phyloP scores from a whole-genome alignment of 164 flowering plant genomes.

The Piper betle region DNA sequence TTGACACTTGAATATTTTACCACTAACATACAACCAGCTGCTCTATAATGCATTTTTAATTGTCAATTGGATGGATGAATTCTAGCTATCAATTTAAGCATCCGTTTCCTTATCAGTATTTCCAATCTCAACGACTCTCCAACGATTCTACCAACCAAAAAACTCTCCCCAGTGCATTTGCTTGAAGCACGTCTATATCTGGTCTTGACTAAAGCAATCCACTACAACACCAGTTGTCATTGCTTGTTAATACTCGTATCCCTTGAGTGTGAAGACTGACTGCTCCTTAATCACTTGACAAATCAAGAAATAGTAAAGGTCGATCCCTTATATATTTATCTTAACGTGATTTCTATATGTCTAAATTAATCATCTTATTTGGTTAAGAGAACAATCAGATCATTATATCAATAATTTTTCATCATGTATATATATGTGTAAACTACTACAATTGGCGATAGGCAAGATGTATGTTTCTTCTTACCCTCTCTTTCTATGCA shows the following conservation, averaged over 20 bases:
- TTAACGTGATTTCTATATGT: background rate
- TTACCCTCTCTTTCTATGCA: background rate
- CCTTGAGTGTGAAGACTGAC: background rate
- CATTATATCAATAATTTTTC: background rate
- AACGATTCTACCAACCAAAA: constrained; percentile 11
- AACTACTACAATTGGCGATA: background rate
- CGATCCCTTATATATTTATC: too few species aligned
- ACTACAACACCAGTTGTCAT: background rate
- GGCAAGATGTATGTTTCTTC: background rate
- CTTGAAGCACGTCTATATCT: background rate
- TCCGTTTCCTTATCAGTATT: background rate
- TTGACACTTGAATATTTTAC: background rate
- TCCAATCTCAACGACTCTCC: constrained; percentile 7
- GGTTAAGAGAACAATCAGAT: too few species aligned
- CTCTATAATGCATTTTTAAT: background rate
- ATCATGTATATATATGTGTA: background rate
- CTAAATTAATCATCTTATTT: too few species aligned
- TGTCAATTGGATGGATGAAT: background rate
- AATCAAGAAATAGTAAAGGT: background rate
- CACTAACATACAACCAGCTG: background rate
- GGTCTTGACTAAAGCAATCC: background rate
- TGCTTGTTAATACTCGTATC: background rate
- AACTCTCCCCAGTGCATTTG: background rate
- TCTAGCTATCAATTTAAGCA: background rate
- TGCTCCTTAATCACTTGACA: background rate